Conservation (phyloP, 2,329 filamentous ascomycete genomes). For the Monilinia polystroma region DNA sequence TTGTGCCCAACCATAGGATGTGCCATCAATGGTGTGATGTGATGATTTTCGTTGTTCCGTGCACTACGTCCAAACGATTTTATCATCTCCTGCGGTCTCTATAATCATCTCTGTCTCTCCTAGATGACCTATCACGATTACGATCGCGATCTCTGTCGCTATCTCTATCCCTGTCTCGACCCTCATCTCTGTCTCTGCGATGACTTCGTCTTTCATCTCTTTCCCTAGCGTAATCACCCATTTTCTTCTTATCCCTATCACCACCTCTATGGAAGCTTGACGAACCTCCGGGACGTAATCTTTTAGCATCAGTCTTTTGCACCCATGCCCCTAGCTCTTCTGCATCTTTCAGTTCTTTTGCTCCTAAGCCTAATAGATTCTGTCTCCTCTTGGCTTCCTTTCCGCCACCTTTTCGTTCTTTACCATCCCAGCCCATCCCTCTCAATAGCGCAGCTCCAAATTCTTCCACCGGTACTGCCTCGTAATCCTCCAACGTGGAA, state of each 20-base stretch:
- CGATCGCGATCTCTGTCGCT: conserved; percentile 22
- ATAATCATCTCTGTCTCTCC: conserved; percentile 36
- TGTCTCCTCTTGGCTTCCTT: conserved; percentile 69
- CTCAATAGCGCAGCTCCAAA: conserved; percentile 88
- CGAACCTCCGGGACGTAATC: conserved; percentile 43
- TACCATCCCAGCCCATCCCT: conserved; percentile 90
- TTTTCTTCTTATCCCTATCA: conserved; percentile 44
- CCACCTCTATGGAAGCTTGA: conserved; percentile 27
- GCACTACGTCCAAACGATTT: conserved; percentile 16
- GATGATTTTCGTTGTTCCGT: conserved; percentile 6
- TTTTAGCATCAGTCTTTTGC: conserved; percentile 60
- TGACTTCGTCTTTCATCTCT: conserved; percentile 43
- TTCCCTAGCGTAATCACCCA: conserved; percentile 45
- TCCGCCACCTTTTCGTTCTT: conserved; percentile 57
- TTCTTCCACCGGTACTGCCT: conserved; percentile 86
- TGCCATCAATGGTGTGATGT: background rate
- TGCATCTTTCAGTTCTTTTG: conserved; percentile 71
- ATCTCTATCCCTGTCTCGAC: conserved; percentile 39
- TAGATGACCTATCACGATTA: conserved; percentile 27
- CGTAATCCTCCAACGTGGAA: conserved; percentile 80
- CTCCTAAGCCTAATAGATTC: conserved; percentile 83
- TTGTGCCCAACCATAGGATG: background rate
- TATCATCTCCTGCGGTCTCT: conserved; percentile 26
- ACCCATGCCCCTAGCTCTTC: conserved; percentile 81
- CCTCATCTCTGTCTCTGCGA: conserved; percentile 39